Evolutionary conservation across 345 rosid species (phyloP), one percentile per base, ranked within the genome.

Genomic region (Acer saccharum): DNA sequence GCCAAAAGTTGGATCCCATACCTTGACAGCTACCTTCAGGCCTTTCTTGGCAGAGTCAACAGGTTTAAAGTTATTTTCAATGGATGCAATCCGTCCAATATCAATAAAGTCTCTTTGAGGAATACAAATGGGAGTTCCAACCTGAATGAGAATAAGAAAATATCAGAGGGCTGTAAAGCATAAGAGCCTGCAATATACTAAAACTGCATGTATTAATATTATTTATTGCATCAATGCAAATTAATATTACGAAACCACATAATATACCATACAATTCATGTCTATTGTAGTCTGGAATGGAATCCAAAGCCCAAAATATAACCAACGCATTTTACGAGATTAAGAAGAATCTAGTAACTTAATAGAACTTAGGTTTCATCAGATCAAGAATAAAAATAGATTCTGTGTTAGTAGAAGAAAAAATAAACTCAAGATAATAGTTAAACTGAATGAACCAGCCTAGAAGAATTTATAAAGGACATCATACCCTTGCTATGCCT

Each of bases 101-200:
- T 90, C 93, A 74, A 92, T 91, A 74, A 86, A 96, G 3, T 92
- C 98, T 78, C 87, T 84, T 48, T 86, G 81, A 60, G 98, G 99
- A 81, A 94, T 81, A 74, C 99, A 96, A 77, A 96, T 88, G 4
- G 95, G 99, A 57, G 99, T 91, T 61, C 98, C 98, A 76, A 94
- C 84, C 99, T 96, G 87, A 66, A 71, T 43, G 73, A 74, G 14
- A 68, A 74, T 57, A 7, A 70, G 52, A 69, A 12, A 7, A 65
- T 27, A 73, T 69, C 71, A 73, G 52, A 48, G 55, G 68, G 10
- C 48, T 25, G 55, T 72, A 41, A 21, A 39, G 14, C 27, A 21
- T 27, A 29, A 32, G 21, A 55, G 61, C n/a, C 58, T 29, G 4
- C 65, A 55, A 70, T 18, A 6, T 69, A 17, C 44, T 25, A 52